phyloP scores from a whole-genome alignment of 495 filamentous ascomycete species.

The Recurvomyces mirabilis region DNA sequence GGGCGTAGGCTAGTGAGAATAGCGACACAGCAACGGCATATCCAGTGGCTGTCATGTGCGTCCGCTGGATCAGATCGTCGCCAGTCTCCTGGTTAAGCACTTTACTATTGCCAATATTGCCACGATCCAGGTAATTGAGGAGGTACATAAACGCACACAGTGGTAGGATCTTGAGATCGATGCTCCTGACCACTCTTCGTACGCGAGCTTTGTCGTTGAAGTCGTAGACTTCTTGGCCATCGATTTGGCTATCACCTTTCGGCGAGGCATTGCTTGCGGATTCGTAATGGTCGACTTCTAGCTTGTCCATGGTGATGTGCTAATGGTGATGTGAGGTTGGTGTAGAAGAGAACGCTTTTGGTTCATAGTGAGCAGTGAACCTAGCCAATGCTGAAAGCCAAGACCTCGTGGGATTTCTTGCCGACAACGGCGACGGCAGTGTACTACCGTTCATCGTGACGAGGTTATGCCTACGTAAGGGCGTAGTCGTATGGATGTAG shows the following conservation, averaged over 20 bases:
- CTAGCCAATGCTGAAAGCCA: not conserved
- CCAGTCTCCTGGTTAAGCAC: slow-evolving; percentile 13
- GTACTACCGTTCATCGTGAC: too few relatives aligned
- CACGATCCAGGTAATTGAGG: slow-evolving; percentile 19
- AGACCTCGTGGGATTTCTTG: not conserved
- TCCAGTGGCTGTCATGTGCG: slow-evolving; percentile 3
- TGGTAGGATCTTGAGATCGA: slow-evolving; percentile 13
- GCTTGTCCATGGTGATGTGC: not conserved
- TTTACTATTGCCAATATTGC: slow-evolving; percentile 20
- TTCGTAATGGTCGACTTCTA: not conserved
- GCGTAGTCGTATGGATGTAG: too few relatives aligned
- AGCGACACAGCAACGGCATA: slow-evolving; percentile 14
- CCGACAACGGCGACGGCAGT: not conserved
- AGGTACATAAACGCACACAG: slow-evolving; percentile 13
- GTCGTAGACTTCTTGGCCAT: not conserved
- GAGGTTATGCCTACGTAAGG: not conserved
- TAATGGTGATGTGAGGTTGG: too few relatives aligned
- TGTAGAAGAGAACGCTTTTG: not conserved
- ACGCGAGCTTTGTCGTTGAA: slow-evolving; percentile 1
- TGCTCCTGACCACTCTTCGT: not conserved
- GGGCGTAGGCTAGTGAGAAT: slow-evolving; percentile 16
- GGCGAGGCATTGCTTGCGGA: not conserved
- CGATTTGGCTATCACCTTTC: not conserved
- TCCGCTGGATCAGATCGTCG: slow-evolving; percentile 14
- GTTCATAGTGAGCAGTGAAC: not conserved